Evolutionary conservation across 805 yeast species (phyloP), one percentile per base, ranked within the genome.

Genomic region (Candida glaebosa): DNA sequence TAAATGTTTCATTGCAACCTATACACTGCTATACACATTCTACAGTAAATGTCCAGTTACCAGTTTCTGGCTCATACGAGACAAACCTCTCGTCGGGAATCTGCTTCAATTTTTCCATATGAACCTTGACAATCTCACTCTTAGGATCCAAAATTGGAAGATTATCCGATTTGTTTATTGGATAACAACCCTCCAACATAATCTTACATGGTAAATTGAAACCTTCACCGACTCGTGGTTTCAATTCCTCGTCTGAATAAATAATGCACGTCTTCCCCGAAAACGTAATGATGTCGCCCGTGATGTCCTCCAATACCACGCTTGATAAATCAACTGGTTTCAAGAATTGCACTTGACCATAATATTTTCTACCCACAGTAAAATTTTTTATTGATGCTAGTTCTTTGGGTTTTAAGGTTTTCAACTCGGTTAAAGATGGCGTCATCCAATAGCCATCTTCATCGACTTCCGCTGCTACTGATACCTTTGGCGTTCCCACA

Each of bases 361-460:
- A 79, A 42, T 82, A 82, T 46, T 75, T 75, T 49, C 93, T 82
- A 4, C 98, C 99, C 45, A 93, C 79, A 12, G 75, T 75, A 57
- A 90, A 81, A 40, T 80, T 71, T 14, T 71, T 52, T 18, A 93
- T 84, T 4, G 74, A 54, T 41, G 84, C 79, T 38, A 88, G 73
- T 46, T 87, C 83, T 7, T 79, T 63, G 30, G 86, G 68, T 0
- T 87, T 60, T 73, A 78, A 71, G 14, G 70, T 62, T 41, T 76
- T 73, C 39, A 93, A 66, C 37, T 81, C 81, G 4, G 80, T 76
- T 30, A 83, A 55, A 2, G 88, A 70, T 14, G 99, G 99, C 4
- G 86, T 78, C 40, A 82, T 83, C 87, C 93, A 93, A 64, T 90
- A 93, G 4, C 90, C 96, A 37, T 84, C 78, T 10, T 80, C 81